phyloP scores from a whole-genome alignment of 495 filamentous ascomycete species.

The Pyrenula massariospora region DNA sequence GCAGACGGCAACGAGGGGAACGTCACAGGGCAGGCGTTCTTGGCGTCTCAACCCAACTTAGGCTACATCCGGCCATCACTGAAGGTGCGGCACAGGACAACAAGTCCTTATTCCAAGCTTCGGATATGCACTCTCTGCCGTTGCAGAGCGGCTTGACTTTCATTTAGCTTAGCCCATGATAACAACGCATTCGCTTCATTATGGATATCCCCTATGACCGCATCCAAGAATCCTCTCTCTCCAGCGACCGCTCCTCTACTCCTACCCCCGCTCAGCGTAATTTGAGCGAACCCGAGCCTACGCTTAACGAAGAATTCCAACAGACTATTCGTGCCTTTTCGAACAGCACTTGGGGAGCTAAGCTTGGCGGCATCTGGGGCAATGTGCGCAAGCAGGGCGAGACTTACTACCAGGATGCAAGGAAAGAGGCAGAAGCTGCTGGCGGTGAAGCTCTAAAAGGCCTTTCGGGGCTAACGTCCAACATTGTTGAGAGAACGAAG shows the following conservation, averaged over 20 bases:
- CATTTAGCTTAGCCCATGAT: no score
- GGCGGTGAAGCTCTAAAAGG: constrained; percentile 74
- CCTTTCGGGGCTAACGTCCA: constrained; percentile 58
- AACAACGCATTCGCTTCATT: not conserved
- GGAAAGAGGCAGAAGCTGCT: constrained; percentile 67
- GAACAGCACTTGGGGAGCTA: constrained; percentile 77
- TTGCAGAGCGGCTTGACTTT: no score
- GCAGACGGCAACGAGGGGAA: not conserved
- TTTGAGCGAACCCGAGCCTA: constrained; percentile 34
- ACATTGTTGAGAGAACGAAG: constrained; percentile 59
- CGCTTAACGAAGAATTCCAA: constrained; percentile 79
- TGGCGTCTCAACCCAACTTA: not conserved
- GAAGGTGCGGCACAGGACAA: not conserved
- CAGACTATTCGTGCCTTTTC: constrained; percentile 93
- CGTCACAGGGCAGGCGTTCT: not conserved
- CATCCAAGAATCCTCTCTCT: constrained; percentile 73
- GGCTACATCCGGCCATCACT: not conserved
- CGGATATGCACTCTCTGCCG: no score
- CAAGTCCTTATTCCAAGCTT: no score
- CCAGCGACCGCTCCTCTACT: constrained; percentile 40
- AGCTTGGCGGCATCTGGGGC: constrained; percentile 77
- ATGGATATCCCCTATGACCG: constrained; percentile 99
- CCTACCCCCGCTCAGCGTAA: constrained; percentile 17
- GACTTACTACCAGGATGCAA: constrained; percentile 71
- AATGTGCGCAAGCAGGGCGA: constrained; percentile 87